These are phyloP conservation scores for Leccinum arenicola DNA, from an alignment of 768 basidiomycete species.

Conservation along the genomic window DNA sequence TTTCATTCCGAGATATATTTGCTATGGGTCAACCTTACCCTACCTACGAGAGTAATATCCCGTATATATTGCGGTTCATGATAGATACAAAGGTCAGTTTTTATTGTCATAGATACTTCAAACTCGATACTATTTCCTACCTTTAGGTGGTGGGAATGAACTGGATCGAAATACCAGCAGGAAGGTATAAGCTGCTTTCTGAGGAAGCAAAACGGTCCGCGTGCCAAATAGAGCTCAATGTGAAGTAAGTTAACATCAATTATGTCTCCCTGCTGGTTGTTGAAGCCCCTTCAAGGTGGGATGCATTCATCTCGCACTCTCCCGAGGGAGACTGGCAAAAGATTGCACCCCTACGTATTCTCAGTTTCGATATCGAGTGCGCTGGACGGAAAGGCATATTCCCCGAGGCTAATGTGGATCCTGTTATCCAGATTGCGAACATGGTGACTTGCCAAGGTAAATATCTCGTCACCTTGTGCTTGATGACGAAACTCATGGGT, in stretches of 20 bases:
- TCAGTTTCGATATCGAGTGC: conserved; percentile 99
- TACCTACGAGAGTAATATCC: conserved; percentile 95
- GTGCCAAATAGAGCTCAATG: conserved; percentile 86
- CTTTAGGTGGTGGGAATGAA: conserved; percentile 94
- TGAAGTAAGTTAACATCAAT: conserved; percentile 49
- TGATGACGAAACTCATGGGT: conserved; percentile 3
- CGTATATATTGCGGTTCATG: conserved; percentile 92
- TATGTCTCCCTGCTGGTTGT: not conserved
- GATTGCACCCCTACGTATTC: conserved; percentile 88
- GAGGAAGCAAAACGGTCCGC: conserved; percentile 62
- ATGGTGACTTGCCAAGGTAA: conserved; percentile 98
- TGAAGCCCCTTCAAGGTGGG: conserved; percentile 51
- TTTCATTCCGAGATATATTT: conserved; percentile 61
- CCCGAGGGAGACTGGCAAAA: conserved; percentile 92
- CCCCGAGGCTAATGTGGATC: conserved; percentile 86
- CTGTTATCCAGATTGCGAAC: conserved; percentile 97
- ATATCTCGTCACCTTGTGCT: not conserved
- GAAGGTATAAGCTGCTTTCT: conserved; percentile 68
- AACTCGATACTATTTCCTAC: conserved; percentile 2
- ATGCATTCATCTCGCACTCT: conserved; percentile 83
- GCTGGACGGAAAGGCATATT: conserved; percentile 97
- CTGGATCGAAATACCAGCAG: conserved; percentile 92
- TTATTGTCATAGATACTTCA: not conserved
- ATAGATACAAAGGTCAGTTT: conserved; percentile 82
- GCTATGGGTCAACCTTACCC: conserved; percentile 43